Conservation (phyloP, 257 asterid genomes). For the Euphrasia confusa region DNA sequence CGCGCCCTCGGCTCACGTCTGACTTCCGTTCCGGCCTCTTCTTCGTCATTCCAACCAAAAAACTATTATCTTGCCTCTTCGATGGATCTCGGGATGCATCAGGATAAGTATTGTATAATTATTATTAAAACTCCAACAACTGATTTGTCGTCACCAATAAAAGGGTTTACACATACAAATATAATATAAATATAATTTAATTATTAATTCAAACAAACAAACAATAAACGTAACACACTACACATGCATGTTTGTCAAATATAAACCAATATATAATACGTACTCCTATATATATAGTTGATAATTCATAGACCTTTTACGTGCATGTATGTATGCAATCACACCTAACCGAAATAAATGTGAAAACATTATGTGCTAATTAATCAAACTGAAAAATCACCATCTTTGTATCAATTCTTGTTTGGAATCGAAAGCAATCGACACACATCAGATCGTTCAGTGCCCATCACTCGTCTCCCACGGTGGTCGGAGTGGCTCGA, state of each 20-base stretch:
- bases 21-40: no score
- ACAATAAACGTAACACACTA: neutral
- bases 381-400: constrained; percentile 27
- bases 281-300: no score
- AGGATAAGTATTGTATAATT: no score
- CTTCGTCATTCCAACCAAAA: no score
- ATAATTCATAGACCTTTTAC: neutral
- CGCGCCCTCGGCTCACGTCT: no score
- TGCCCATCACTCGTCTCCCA: constrained; percentile 27
- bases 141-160: no score
- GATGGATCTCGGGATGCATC: no score
- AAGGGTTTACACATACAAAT: no score
- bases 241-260: constrained; percentile 22
- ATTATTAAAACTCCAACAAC: no score
- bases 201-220: neutral
- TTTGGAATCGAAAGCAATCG: neutral
- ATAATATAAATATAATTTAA: no score
- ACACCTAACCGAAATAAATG: constrained; percentile 32
- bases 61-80: no score
- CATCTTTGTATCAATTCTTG: neutral
- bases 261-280: neutral
- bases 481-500: constrained; percentile 16
- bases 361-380: constrained; percentile 25
- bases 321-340: neutral
- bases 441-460: constrained; percentile 8